Base-by-base conservation (phyloP, 257 asterid species). In the Leonotis leonurus region DNA sequence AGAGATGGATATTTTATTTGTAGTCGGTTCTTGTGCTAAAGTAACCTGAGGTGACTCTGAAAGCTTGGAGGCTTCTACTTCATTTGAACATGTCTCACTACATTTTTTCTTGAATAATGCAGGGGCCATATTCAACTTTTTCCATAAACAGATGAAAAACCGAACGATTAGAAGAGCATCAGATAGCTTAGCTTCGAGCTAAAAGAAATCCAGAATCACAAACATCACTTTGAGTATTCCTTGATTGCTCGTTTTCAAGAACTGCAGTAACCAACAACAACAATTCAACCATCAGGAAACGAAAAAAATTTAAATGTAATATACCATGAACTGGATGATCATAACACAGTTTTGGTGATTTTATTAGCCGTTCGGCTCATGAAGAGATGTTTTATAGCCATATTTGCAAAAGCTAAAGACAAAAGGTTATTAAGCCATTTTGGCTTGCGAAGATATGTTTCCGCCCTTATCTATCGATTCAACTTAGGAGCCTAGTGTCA, bases 31-130 rank as follows among this genome's bases (percentile, higher is more conserved):
- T n/a, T 66, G 74, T 48, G 73, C 80, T 44, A 73, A 69, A 44
- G 73, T 54, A 67, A 73, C 77, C 52, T 73, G 83, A 39, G 80
- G 70, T 50, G 91, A 83, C 70, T 81, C 90, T 0, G 83, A 80
- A 30, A 77, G 44, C 68, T 80, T 82, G 11, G 85, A 72, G 64
- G 75, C 73, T 59, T 76, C 79, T 63, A 70, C 70, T 66, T 70
- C 75, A 71, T 66, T 58, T 30, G 70, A 46, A 27, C 56, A 60
- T 26, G 68, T 27, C 71, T 77, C 84, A 64, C 70, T 71, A 36
- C 87, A 57, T 78, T 84, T 80, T 50, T 65, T 82, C 74, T 68
- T 71, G 55, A 71, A 82, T 62, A 83, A 74, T 64, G 87, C 75
- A 56, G 85, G 87, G 39, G 68, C 79, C 69, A 77, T 80, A 21